These are phyloP conservation scores for Boletus reticuloceps DNA, from an alignment of 768 basidiomycete species.

Conservation along the genomic window DNA sequence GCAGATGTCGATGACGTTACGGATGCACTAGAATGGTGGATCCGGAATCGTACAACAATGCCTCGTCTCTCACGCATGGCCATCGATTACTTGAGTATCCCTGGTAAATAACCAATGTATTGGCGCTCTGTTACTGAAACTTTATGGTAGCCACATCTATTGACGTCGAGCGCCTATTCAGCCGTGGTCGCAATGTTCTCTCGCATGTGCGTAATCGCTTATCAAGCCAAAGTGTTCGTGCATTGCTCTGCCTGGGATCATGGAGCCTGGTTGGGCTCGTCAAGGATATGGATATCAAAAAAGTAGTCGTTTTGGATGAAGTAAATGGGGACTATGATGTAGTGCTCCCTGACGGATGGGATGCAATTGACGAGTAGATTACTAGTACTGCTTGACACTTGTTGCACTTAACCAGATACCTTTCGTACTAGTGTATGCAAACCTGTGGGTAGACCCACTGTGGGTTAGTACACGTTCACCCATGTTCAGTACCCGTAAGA, in stretches of 20 bases:
- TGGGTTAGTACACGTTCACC: too few relatives aligned
- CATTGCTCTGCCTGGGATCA: conserved; percentile 32
- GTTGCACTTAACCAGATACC: too few relatives aligned
- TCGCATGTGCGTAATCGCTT: conserved; percentile 24
- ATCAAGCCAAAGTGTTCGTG: conserved; percentile 20
- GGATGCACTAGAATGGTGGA: not conserved
- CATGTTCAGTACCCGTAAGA: too few relatives aligned
- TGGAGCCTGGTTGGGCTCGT: conserved; percentile 32
- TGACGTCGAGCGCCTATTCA: conserved; percentile 15
- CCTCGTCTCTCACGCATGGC: not conserved
- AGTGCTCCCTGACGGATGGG: too few relatives aligned
- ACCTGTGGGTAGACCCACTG: too few relatives aligned
- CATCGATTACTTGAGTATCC: too few relatives aligned
- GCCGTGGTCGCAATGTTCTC: conserved; percentile 21
- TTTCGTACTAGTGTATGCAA: too few relatives aligned
- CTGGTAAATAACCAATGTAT: too few relatives aligned
- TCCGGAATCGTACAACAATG: not conserved
- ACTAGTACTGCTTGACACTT: too few relatives aligned
- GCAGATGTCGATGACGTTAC: not conserved
- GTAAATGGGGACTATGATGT: too few relatives aligned
- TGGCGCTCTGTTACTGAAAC: not conserved
- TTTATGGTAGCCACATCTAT: conserved; percentile 30
- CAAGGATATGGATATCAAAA: conserved; percentile 11
- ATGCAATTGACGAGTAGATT: too few relatives aligned
- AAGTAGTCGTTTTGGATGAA: not conserved